Evolutionary conservation across 2,329 filamentous ascomycete species (phyloP).

Genomic region (Arthrocladium fulminans): DNA sequence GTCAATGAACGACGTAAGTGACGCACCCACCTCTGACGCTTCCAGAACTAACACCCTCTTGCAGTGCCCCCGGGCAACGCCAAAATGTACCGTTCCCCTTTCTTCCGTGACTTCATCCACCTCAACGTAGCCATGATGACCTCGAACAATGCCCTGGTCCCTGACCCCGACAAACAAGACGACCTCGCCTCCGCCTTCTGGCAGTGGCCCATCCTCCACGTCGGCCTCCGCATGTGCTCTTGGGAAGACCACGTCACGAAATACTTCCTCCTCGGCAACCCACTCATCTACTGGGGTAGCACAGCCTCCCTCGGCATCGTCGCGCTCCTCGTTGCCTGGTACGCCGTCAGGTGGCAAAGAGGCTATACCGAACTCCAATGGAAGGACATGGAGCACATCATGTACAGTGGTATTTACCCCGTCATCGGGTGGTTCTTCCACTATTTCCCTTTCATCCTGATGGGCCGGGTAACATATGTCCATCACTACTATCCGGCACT

Average conservation of each 20-base stretch:
- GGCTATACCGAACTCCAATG: conserved; percentile 76
- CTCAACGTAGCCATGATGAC: conserved; percentile 99
- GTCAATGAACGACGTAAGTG: conserved; percentile 81
- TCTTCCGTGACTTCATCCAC: conserved; percentile 95
- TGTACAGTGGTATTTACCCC: conserved; percentile 87
- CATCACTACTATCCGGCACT: conserved; percentile 98
- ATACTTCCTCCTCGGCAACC: conserved; percentile 97
- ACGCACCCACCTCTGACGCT: background rate
- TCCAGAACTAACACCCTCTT: background rate
- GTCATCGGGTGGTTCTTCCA: conserved; percentile 91
- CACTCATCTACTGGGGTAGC: conserved; percentile 89
- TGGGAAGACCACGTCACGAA: conserved; percentile 96
- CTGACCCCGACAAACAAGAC: conserved; percentile 97
- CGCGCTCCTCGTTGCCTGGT: conserved; percentile 66
- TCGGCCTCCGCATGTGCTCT: conserved; percentile 95
- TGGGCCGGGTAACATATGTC: conserved; percentile 98
- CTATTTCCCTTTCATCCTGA: conserved; percentile 89
- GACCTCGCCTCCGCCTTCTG: conserved; percentile 94
- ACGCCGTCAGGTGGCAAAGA: conserved; percentile 89
- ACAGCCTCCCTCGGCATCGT: conserved; percentile 70
- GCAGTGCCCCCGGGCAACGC: conserved; percentile 80
- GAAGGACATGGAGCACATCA: conserved; percentile 81
- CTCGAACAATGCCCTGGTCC: conserved; percentile 95
- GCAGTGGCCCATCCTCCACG: conserved; percentile 95
- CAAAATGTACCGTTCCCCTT: conserved; percentile 89